These are phyloP conservation scores for Linanthus parryae DNA, from an alignment of 148 eudicot genomes.

Conservation along the genomic window DNA sequence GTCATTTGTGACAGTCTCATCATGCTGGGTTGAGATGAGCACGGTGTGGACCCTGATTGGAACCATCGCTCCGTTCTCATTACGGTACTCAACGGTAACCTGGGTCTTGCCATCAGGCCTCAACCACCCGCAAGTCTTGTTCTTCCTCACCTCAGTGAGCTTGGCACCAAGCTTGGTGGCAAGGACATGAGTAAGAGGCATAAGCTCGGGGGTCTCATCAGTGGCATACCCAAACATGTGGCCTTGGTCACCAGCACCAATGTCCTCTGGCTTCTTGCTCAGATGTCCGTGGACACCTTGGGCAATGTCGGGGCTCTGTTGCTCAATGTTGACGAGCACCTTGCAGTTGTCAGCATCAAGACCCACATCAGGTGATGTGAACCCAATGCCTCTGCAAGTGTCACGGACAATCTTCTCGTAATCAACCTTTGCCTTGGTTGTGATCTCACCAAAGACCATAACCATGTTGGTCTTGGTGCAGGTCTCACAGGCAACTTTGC, in stretches of 20 bases:
- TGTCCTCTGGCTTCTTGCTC: conserved; percentile 9
- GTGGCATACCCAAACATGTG: conserved; percentile 17
- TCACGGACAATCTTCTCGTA: conserved; percentile 16
- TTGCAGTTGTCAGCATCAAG: conserved; percentile 14
- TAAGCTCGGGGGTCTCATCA: conserved; percentile 10
- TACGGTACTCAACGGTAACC: conserved; percentile 16
- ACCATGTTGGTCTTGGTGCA: conserved; percentile 14
- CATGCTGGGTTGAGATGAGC: conserved; percentile 17
- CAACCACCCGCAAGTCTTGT: too few relatives aligned
- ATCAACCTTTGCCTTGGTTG: conserved; percentile 10
- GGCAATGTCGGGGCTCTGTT: conserved; percentile 20
- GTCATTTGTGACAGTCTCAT: conserved; percentile 5
- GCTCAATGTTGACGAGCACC: conserved; percentile 10
- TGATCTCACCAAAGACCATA: conserved; percentile 15
- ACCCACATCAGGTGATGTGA: conserved; percentile 13
- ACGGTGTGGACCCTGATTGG: conserved; percentile 18
- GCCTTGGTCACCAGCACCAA: conserved; percentile 24
- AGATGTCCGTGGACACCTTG: conserved; percentile 17
- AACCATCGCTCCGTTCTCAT: conserved; percentile 14
- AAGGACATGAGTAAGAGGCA: conserved; percentile 11
- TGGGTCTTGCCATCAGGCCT: conserved; percentile 14
- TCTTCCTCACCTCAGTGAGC: conserved; percentile 12
- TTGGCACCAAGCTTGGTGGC: conserved; percentile 14
- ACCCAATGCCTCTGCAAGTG: conserved; percentile 14
- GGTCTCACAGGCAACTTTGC: conserved; percentile 16